Percentiles rank a stretch among this genome's conserved stretches.
Evolutionary conservation across 768 basidiomycete genomes (phyloP).

Genomic region (Termitomyces sp.): DNA sequence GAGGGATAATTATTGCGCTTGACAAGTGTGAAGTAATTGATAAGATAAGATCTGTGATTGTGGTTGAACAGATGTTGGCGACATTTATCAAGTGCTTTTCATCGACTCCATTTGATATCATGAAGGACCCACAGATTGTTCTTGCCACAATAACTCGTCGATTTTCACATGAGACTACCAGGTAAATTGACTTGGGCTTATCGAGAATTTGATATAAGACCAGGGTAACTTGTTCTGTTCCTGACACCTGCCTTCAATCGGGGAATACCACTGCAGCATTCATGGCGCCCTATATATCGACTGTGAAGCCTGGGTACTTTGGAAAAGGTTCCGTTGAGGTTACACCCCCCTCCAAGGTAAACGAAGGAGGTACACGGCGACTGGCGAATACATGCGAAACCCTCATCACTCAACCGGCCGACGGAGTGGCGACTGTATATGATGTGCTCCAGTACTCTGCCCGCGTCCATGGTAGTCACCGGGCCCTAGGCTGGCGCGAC

Average conservation of each 20-base stretch:
- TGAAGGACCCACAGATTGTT: not conserved
- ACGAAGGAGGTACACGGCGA: conserved; percentile 56
- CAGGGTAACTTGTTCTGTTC: not conserved
- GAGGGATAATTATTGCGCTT: no score
- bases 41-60: not conserved
- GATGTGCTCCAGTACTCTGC: conserved; percentile 76
- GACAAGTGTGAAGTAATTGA: not conserved
- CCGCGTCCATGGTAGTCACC: conserved; percentile 65
- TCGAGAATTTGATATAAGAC: not conserved
- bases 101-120: not conserved
- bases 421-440: conserved; percentile 74
- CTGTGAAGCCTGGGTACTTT: conserved; percentile 40
- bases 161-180: not conserved
- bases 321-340: conserved; percentile 66
- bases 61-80: not conserved
- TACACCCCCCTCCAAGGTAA: conserved; percentile 27
- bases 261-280: not conserved
- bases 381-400: conserved; percentile 48
- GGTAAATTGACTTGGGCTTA: not conserved
- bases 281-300: conserved; percentile 17
- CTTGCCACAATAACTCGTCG: no score
- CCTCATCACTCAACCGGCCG: conserved; percentile 61
- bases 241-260: not conserved
- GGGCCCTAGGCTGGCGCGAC: conserved; percentile 79
- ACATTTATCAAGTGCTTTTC: not conserved